A percentile compares a stretch with the other conserved stretches of the same genome.
phyloP scores from a whole-genome alignment of 352 stramenopile genomes.

The Globisporangium mamillatum region DNA sequence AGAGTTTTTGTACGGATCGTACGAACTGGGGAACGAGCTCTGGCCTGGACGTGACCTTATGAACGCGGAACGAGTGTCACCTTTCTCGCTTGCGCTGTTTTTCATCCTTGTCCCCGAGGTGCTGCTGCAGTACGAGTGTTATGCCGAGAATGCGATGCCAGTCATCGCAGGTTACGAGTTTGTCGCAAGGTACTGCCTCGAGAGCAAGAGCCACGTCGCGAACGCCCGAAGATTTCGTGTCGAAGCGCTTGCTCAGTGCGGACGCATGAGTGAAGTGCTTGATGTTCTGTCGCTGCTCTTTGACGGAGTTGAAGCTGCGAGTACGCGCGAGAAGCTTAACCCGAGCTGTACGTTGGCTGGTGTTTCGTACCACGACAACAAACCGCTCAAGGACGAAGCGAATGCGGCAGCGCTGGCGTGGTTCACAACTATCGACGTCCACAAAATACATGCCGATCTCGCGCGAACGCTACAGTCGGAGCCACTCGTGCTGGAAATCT shows the following conservation, averaged over 20 bases:
- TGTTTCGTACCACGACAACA: conserved; percentile 35
- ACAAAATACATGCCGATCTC: conserved; percentile 18
- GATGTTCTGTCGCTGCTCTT: conserved; percentile 32
- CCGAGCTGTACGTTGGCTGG: conserved; percentile 14
- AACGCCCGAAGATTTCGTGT: conserved; percentile 53
- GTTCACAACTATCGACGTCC: conserved; percentile 27
- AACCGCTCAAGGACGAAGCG: conserved; percentile 32
- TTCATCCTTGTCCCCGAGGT: conserved; percentile 44
- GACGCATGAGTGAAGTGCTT: conserved; percentile 53
- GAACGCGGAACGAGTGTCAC: conserved; percentile 38
- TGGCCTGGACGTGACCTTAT: conserved; percentile 55
- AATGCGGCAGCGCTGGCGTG: conserved; percentile 36
- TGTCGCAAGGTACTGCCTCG: conserved; percentile 35
- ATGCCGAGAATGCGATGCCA: conserved; percentile 48
- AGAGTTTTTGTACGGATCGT: conserved; percentile 58
- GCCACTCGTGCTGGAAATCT: conserved; percentile 28
- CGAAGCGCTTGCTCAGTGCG: conserved; percentile 47
- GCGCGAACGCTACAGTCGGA: background rate
- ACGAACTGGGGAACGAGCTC: conserved; percentile 45
- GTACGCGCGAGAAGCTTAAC: background rate
- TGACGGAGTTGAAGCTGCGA: conserved; percentile 13
- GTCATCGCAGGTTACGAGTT: conserved; percentile 57
- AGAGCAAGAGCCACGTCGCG: conserved; percentile 43
- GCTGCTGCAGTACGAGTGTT: conserved; percentile 53
- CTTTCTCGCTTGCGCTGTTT: conserved; percentile 34